Evolutionary conservation across 768 basidiomycete genomes (phyloP).

Genomic region (Termitomyces bulborhizus): DNA sequence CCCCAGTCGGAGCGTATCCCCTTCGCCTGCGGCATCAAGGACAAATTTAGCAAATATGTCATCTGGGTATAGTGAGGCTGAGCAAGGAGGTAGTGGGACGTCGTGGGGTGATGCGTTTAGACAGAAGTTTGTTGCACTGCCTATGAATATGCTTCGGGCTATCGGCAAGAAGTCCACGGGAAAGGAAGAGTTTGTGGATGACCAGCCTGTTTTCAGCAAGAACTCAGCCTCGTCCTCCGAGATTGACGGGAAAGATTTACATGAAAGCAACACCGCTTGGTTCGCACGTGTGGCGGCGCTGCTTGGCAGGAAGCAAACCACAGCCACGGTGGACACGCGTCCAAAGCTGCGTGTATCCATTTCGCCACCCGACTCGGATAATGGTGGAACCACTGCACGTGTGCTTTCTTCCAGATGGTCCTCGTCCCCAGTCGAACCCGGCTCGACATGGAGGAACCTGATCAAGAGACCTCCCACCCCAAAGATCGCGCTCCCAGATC

Average conservation of each 20-base stretch:
- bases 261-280: slow-evolving; percentile 19
- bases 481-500: slow-evolving; percentile 21
- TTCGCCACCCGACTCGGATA: slow-evolving; percentile 20
- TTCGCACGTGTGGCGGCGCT: slow-evolving; percentile 21
- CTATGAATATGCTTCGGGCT: slow-evolving; percentile 35
- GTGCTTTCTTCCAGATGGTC: slow-evolving; percentile 28
- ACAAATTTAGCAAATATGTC: slow-evolving; percentile 44
- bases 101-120: slow-evolving; percentile 7
- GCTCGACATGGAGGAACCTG: slow-evolving; percentile 26
- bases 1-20: slow-evolving; percentile 17
- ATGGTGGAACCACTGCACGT: slow-evolving; percentile 10
- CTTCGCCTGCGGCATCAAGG: slow-evolving; percentile 23
- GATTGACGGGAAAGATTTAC: slow-evolving; percentile 6
- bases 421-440: slow-evolving; percentile 25
- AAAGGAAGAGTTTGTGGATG: slow-evolving; percentile 24
- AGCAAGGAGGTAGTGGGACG: slow-evolving; percentile 9
- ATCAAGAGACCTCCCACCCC: slow-evolving; percentile 20
- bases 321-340: slow-evolving; percentile 11
- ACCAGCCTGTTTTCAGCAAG: slow-evolving; percentile 17
- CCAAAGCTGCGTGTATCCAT: slow-evolving; percentile 39
- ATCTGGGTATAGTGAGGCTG: slow-evolving; percentile 15
- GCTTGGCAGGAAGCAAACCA: slow-evolving; percentile 15
- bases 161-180: slow-evolving; percentile 35
- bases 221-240: slow-evolving; percentile 10
- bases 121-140: slow-evolving; percentile 16